Evolutionary conservation across 108 stramenopile species (phyloP).

Genomic region (Skeletonema grethae): DNA sequence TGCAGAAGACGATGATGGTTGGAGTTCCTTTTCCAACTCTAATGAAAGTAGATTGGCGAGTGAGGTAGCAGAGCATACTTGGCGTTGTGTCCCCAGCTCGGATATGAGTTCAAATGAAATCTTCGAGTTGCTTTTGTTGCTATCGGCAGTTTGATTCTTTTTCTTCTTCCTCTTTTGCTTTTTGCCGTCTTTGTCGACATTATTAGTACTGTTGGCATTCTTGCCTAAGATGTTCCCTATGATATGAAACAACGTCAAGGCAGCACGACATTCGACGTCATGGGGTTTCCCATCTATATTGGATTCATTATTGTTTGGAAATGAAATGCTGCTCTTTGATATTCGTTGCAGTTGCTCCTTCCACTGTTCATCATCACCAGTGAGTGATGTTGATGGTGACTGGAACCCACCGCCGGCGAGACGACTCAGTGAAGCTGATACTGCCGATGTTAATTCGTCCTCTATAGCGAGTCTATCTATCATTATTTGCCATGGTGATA

Average conservation of each 20-base stretch:
- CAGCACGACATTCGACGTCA: constrained; percentile 61
- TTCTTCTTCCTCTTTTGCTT: constrained; percentile 12
- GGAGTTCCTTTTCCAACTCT: constrained; percentile 40
- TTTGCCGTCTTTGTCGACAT: constrained; percentile 10
- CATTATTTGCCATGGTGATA: not conserved
- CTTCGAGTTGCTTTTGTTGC: not conserved
- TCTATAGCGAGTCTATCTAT: not conserved
- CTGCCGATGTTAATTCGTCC: not conserved
- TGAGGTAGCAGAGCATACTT: constrained; percentile 45
- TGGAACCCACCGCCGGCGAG: not conserved
- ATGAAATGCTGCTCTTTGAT: constrained; percentile 27
- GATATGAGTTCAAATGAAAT: constrained; percentile 51
- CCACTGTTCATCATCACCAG: not conserved
- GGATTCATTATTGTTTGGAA: constrained; percentile 38
- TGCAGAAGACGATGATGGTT: not conserved
- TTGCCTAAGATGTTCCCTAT: constrained; percentile 5
- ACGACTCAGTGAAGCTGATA: not conserved
- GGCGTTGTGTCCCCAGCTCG: constrained; percentile 59
- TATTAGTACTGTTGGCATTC: constrained; percentile 29
- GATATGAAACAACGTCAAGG: constrained; percentile 55
- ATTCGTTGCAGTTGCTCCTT: constrained; percentile 10
- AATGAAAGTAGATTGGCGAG: constrained; percentile 54
- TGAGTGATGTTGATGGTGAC: not conserved
- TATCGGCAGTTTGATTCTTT: constrained; percentile 7
- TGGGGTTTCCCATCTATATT: constrained; percentile 51